These are phyloP conservation scores for Sordaria brevicollis DNA, from an alignment of 495 filamentous ascomycete species.

Conservation along the genomic window DNA sequence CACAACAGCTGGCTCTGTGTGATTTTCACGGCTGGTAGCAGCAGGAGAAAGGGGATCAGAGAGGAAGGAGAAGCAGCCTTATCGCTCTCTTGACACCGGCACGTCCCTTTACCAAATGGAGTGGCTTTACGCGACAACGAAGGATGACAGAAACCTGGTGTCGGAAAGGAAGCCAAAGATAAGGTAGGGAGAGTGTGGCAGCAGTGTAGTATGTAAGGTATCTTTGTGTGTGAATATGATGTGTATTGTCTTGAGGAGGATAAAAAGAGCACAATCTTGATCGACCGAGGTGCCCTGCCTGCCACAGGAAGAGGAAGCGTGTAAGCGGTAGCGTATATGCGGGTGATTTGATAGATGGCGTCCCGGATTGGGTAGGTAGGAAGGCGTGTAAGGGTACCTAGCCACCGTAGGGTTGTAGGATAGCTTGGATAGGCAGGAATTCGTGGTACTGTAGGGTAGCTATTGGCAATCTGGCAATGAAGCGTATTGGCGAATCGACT, in stretches of 20 bases:
- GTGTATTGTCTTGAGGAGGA: not conserved
- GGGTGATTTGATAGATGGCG: not conserved
- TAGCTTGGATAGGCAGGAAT: not conserved
- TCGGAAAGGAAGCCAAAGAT: not conserved
- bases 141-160: not conserved
- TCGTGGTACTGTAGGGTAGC: not conserved
- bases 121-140: not conserved
- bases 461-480: not conserved
- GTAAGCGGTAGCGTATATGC: not conserved
- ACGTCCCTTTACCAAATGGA: not conserved
- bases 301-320: not conserved
- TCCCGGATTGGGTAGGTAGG: not conserved
- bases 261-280: not conserved
- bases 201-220: not conserved
- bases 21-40: not conserved
- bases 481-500: conserved; percentile 6
- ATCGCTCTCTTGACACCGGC: not conserved
- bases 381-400: not conserved
- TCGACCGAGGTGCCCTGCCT: not conserved
- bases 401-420: not conserved
- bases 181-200: not conserved
- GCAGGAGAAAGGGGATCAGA: not conserved
- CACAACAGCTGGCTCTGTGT: not conserved
- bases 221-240: not conserved
- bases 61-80: not conserved